phyloP scores from a whole-genome alignment of 31 red algal genomes.

The Asparagopsis taxiformis region DNA sequence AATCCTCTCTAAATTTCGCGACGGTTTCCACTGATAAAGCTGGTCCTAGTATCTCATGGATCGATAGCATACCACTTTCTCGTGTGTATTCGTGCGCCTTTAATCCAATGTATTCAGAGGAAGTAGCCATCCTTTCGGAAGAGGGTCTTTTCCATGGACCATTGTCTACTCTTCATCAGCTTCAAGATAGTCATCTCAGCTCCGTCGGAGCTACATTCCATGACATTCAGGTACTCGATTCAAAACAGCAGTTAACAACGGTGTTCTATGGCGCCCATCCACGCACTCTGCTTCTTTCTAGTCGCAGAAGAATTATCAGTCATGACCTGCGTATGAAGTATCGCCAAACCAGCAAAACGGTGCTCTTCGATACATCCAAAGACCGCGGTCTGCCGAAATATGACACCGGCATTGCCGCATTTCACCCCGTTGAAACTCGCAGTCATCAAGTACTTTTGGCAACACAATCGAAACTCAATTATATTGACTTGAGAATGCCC shows the following conservation, averaged over 20 bases:
- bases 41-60: background rate
- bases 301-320: slow-evolving; percentile 1
- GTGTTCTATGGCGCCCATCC: slow-evolving; percentile 37
- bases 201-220: background rate
- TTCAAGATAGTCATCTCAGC: background rate
- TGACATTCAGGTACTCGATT: slow-evolving; percentile 22
- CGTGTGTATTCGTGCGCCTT: background rate
- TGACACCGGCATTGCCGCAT: slow-evolving; percentile 6
- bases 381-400: slow-evolving; percentile 8
- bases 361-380: slow-evolving; percentile 7
- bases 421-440: slow-evolving; percentile 17
- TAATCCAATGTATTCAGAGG: background rate
- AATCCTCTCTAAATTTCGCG: background rate
- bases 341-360: background rate
- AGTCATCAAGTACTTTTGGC: slow-evolving; percentile 14
- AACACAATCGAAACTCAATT: slow-evolving; percentile 15
- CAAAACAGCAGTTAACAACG: background rate
- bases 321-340: slow-evolving; percentile 6
- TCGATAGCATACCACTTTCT: background rate
- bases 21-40: background rate
- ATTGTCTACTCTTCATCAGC: background rate
- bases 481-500: slow-evolving; percentile 40
- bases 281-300: slow-evolving; percentile 37
- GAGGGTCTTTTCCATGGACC: background rate
- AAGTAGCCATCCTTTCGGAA: background rate